phyloP scores from a whole-genome alignment of 768 basidiomycete species.

The Russula virescens region DNA sequence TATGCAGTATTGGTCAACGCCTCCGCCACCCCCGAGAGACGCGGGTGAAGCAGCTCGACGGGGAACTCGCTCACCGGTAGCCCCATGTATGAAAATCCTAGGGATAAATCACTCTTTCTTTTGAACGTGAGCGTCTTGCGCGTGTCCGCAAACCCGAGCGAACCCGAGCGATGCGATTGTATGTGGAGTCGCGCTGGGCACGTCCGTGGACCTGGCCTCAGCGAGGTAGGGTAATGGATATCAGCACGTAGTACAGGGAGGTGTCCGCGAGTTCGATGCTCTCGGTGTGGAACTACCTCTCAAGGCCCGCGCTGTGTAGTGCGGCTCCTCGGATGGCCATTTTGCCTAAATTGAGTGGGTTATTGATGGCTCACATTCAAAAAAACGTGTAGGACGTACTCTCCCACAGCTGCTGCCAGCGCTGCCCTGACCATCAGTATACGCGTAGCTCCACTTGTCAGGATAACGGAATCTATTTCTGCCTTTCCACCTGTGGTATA shows the following conservation, averaged over 20 bases:
- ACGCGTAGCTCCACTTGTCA: conserved; percentile 87
- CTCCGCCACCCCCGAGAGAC: conserved; percentile 65
- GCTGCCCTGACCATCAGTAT: conserved; percentile 90
- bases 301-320: conserved; percentile 83
- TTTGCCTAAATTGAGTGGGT: conserved; percentile 41
- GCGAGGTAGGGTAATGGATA: conserved; percentile 73
- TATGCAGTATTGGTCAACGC: conserved; percentile 77
- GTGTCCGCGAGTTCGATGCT: conserved; percentile 81
- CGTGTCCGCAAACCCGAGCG: conserved; percentile 66
- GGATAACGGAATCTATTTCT: conserved; percentile 80
- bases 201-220: conserved; percentile 44
- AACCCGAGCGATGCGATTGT: conserved; percentile 76
- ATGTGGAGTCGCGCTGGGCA: conserved; percentile 40
- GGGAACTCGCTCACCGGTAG: conserved; percentile 62
- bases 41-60: conserved; percentile 64
- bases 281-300: conserved; percentile 92
- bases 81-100: conserved; percentile 74
- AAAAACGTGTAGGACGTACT: conserved; percentile 40
- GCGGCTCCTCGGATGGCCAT: conserved; percentile 91
- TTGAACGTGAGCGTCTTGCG: conserved; percentile 87
- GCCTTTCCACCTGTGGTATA: conserved; percentile 70
- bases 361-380: conserved; percentile 1
- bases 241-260: conserved; percentile 65
- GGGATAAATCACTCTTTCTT: conserved; percentile 73
- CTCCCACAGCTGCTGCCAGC: conserved; percentile 70